Base-by-base conservation (phyloP, 768 basidiomycete species). In the Hygrocybe coccinea region DNA sequence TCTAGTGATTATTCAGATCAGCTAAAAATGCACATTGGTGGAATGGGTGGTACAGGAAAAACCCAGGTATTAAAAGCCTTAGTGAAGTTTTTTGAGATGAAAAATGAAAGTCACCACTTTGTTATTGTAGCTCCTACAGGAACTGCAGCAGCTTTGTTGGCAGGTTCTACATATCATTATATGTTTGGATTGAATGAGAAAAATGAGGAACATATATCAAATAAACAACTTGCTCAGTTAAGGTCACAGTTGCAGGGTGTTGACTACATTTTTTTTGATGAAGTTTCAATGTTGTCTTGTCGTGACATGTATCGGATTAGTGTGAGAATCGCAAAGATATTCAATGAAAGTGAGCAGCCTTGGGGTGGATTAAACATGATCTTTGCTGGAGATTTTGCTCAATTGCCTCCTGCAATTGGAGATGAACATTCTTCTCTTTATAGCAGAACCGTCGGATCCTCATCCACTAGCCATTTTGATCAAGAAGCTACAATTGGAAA, bases 311-410 rank as follows among this genome's bases (percentile, higher is more conserved):
- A 70, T 54, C 52, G 50, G 1, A 74, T 75, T 1, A 64, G 64
- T 58, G 57, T 58, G 2, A 59, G 59, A n/a, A 56, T 73, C 14
- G 56, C 62, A 15, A 56, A 52, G 17, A 58, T 65, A 2, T 57
- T 62, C 12, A 56, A 61, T 17, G 49, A 53, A 10, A 5, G 50
- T 2, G 50, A 60, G 15, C 21, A 38, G 5, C 61, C 70, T 10
- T 74, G 74, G 61, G 73, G 71, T 12, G 71, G 73, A 1, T 55
- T 71, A 5, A 73, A 69, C 35, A 65, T 74, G 56, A 67, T 75
- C 24, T 64, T 76, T 54, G 64, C 69, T 19, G 73, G 74, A 5
- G 72, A 76, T 48, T 76, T 77, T 65, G 74, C 72, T 6, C 67
- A 69, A 48, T 54, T 68, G 1, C 62, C 65, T 11, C 65, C 17